Percentiles rank a stretch among this genome's conserved stretches.
Conservation (phyloP, 2,329 filamentous ascomycete species). For the Penicillium sp. region DNA sequence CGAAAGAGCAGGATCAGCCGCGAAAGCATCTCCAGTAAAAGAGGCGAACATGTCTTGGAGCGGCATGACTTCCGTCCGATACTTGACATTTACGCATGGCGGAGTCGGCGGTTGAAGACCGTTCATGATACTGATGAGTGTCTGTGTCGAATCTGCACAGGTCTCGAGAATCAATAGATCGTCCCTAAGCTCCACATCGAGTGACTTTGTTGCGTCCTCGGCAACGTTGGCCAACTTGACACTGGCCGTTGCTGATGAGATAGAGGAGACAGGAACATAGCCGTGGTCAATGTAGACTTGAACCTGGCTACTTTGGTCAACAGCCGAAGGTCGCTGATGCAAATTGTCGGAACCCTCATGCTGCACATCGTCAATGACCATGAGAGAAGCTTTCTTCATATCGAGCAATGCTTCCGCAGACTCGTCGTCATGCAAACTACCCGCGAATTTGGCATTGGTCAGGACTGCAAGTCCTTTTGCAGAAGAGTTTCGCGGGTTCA, state of each 20-base stretch:
- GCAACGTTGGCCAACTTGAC: slow-evolving; percentile 62
- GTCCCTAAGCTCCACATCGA: slow-evolving; percentile 81
- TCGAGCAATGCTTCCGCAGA: slow-evolving; percentile 66
- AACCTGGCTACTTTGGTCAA: slow-evolving; percentile 47
- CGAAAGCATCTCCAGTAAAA: slow-evolving; percentile 83
- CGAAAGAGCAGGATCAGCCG: slow-evolving; percentile 29
- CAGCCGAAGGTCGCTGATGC: slow-evolving; percentile 25
- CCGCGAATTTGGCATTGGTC: slow-evolving; percentile 73
- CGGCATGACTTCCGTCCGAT: slow-evolving; percentile 81
- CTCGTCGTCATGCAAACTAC: slow-evolving; percentile 65
- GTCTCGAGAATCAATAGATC: slow-evolving; percentile 89
- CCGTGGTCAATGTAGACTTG: slow-evolving; percentile 61
- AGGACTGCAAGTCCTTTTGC: slow-evolving; percentile 80
- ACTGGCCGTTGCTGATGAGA: slow-evolving; percentile 74
- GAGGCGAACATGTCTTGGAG: slow-evolving; percentile 87
- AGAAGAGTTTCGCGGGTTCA: slow-evolving; percentile 74
- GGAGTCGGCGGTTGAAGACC: slow-evolving; percentile 81
- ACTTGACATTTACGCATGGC: slow-evolving; percentile 80
- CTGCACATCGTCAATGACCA: slow-evolving; percentile 75
- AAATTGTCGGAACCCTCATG: slow-evolving; percentile 41
- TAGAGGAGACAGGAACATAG: slow-evolving; percentile 82
- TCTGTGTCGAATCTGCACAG: slow-evolving; percentile 96
- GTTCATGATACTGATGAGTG: slow-evolving; percentile 75
- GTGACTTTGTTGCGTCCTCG: slow-evolving; percentile 61
- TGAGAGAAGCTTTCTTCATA: slow-evolving; percentile 76